Evolutionary conservation across 306 rosid genomes (phyloP).

Genomic region (Malus fusca): DNA sequence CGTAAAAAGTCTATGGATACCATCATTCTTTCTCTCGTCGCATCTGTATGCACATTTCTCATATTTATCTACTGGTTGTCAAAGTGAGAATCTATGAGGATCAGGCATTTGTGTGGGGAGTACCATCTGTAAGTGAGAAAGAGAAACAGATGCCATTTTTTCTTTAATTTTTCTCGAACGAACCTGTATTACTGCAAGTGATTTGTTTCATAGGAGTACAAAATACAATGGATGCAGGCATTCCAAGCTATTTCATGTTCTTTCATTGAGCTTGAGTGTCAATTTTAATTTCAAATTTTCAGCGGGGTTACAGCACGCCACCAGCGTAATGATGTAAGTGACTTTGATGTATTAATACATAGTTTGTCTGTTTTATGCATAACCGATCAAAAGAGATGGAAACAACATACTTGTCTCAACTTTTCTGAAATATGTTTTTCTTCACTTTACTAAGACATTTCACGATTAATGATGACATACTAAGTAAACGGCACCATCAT

Average conservation of each 20-base stretch:
- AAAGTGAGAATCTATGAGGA: constrained; percentile 43
- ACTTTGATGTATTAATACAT: neutral
- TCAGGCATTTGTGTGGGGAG: neutral
- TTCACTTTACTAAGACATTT: too few species aligned
- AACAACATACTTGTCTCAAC: too few species aligned
- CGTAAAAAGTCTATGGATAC: constrained; percentile 93
- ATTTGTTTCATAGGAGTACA: neutral
- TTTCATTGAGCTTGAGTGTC: neutral
- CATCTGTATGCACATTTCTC: constrained; percentile 87
- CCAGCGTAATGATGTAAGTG: neutral
- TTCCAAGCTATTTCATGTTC: neutral
- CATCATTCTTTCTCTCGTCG: constrained; percentile 75
- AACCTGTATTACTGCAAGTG: neutral
- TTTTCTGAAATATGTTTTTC: too few species aligned
- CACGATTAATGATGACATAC: too few species aligned
- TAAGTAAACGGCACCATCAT: too few species aligned
- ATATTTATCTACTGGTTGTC: constrained; percentile 81
- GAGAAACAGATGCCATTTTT: neutral
- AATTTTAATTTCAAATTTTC: neutral
- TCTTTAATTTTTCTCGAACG: neutral
- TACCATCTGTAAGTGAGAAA: constrained; percentile 1
- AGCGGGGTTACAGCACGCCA: neutral
- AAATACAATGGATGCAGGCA: neutral
- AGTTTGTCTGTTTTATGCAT: neutral
- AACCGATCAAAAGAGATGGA: too few species aligned